phyloP scores from a whole-genome alignment of 2,329 filamentous ascomycete genomes.

The Colletotrichum navitas region DNA sequence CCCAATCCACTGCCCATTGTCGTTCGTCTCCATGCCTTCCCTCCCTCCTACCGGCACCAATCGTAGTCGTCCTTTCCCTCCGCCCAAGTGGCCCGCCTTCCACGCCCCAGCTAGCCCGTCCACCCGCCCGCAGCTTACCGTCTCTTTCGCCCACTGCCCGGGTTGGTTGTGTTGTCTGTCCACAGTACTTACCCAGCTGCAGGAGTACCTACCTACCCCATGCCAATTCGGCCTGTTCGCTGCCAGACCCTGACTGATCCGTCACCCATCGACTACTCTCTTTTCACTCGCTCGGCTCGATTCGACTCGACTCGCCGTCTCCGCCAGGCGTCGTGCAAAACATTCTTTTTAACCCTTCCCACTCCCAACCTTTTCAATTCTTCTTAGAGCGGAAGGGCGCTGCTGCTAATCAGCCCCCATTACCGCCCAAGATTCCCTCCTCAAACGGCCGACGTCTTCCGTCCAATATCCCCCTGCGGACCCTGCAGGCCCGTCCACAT shows the following conservation, averaged over 20 bases:
- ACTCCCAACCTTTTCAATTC: conserved; percentile 46
- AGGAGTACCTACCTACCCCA: conserved; percentile 7
- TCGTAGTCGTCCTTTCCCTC: conserved; percentile 10
- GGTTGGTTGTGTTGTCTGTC: conserved; percentile 6
- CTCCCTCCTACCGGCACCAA: conserved; percentile 2
- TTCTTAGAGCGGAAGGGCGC: conserved; percentile 70
- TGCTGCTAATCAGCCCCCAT: conserved; percentile 83
- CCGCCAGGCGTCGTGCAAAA: conserved; percentile 40
- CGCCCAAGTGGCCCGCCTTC: conserved; percentile 6
- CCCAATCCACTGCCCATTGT: conserved; percentile 4
- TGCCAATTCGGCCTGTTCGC: conserved; percentile 22
- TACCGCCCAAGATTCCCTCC: conserved; percentile 87
- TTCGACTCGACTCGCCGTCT: conserved; percentile 21
- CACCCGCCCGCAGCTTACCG: conserved; percentile 17
- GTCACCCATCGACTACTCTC: conserved; percentile 15
- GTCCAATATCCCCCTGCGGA: conserved; percentile 90
- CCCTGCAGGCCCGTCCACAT: conserved; percentile 64
- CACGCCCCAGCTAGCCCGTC: conserved; percentile 13
- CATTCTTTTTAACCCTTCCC: conserved; percentile 50
- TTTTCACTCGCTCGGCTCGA: conserved; percentile 11
- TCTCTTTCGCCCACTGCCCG: conserved; percentile 5
- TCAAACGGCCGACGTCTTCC: conserved; percentile 75
- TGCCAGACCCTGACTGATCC: conserved; percentile 31
- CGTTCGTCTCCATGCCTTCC: conserved; percentile 5
- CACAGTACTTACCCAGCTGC: not conserved